Conservation (phyloP, 352 stramenopile genomes). For the Detonula confervacea region DNA sequence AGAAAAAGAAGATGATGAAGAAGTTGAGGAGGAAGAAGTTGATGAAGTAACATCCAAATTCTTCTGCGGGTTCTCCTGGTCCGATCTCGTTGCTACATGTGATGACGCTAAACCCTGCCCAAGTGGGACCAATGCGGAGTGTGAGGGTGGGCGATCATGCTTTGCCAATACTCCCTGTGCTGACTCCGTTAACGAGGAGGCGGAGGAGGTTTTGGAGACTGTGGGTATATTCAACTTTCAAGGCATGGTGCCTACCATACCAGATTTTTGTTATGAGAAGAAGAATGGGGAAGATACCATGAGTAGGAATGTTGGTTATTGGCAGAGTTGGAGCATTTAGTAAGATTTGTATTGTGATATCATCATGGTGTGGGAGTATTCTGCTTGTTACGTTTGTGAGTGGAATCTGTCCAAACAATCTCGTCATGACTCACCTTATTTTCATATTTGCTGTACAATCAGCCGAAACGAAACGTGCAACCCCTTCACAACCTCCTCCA, state of each 20-base stretch:
- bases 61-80: conserved; percentile 81
- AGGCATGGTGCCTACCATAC: conserved; percentile 52
- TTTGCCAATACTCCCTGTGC: conserved; percentile 82
- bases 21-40: neutral
- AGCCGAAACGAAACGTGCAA: conserved; percentile 61
- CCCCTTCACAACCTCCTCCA: conserved; percentile 45
- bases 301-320: conserved; percentile 64
- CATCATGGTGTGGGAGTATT: no score
- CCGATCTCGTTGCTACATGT: conserved; percentile 68
- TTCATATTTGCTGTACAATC: neutral
- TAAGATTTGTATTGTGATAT: conserved; percentile 13
- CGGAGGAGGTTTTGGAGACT: neutral
- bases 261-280: conserved; percentile 44
- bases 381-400: neutral
- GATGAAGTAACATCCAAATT: conserved; percentile 67
- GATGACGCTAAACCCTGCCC: conserved; percentile 71
- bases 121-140: conserved; percentile 69
- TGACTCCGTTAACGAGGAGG: neutral
- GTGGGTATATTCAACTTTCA: conserved; percentile 52
- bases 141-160: conserved; percentile 68
- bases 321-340: conserved; percentile 68
- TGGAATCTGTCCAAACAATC: neutral
- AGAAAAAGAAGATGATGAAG: neutral
- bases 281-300: no score
- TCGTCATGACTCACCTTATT: neutral